Evolutionary conservation across 1,284 basidiomycete species (phyloP).

Genomic region (Athelia sp.): DNA sequence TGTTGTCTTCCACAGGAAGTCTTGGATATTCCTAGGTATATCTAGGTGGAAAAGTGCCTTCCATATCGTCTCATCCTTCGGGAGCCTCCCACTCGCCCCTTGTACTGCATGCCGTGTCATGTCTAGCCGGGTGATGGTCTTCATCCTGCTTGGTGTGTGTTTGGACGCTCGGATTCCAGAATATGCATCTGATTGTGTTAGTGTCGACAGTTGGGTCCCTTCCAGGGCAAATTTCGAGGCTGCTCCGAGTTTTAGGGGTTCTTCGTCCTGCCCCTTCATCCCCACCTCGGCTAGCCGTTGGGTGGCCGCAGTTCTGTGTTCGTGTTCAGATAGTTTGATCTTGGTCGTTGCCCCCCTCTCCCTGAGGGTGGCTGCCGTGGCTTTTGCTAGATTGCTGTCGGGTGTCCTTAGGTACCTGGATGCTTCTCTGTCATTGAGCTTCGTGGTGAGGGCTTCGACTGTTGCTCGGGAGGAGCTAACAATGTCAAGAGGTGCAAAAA

Average conservation of each 20-base stretch:
- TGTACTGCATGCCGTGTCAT: slow-evolving; percentile 2
- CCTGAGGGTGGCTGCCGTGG: slow-evolving; percentile 9
- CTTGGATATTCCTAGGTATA: slow-evolving; percentile 14
- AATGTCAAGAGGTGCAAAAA: slow-evolving; percentile 4
- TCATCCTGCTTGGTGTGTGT: not conserved
- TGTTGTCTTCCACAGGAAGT: slow-evolving; percentile 15
- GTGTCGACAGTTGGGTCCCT: slow-evolving; percentile 17
- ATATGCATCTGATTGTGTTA: slow-evolving; percentile 24
- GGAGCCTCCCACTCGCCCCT: slow-evolving; percentile 1
- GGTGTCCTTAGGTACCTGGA: slow-evolving; percentile 12
- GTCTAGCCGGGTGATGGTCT: not conserved
- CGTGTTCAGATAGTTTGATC: not conserved
- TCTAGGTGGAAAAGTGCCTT: slow-evolving; percentile 14
- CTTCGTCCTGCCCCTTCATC: not conserved
- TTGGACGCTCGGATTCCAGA: slow-evolving; percentile 10
- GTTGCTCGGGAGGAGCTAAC: slow-evolving; percentile 10
- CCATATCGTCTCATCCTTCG: slow-evolving; percentile 19
- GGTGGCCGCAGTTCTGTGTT: slow-evolving; percentile 13
- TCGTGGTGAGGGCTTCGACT: slow-evolving; percentile 15
- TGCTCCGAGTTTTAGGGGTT: slow-evolving; percentile 5
- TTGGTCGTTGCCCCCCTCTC: slow-evolving; percentile 10
- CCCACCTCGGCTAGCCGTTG: slow-evolving; percentile 14
- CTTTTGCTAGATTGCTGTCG: slow-evolving; percentile 9
- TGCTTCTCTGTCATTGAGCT: slow-evolving; percentile 15
- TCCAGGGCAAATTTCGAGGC: slow-evolving; percentile 3